A percentile compares a stretch with the other conserved stretches of the same genome.
Evolutionary conservation across 805 yeast species (phyloP).

Genomic region (Sugiyamaella chiloensis): DNA sequence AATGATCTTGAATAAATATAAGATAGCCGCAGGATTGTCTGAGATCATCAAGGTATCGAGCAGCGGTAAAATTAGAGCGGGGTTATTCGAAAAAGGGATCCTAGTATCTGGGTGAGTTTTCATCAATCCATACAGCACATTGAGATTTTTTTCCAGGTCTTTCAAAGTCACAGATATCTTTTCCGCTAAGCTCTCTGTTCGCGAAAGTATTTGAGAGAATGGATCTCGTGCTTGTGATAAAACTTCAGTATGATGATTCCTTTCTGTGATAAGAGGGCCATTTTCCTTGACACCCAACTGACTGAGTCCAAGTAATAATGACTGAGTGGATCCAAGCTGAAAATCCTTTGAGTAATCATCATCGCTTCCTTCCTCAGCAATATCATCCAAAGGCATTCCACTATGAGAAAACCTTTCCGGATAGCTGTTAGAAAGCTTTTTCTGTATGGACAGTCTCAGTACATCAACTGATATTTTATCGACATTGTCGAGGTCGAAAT

Average conservation of each 20-base stretch:
- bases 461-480: not conserved
- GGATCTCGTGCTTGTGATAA: not conserved
- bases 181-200: not conserved
- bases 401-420: slow-evolving; percentile 3
- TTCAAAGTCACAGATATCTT: not conserved
- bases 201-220: not conserved
- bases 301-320: not conserved
- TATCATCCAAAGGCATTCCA: slow-evolving; percentile 9
- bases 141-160: slow-evolving; percentile 8
- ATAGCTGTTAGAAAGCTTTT: not conserved
- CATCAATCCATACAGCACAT: slow-evolving; percentile 20
- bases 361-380: slow-evolving; percentile 17
- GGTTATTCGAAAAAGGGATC: slow-evolving; percentile 19
- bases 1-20: slow-evolving; percentile 14
- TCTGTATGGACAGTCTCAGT: not conserved
- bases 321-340: slow-evolving; percentile 3
- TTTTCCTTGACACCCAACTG: not conserved
- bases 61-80: slow-evolving; percentile 11
- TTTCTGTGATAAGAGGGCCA: not conserved
- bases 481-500: not conserved
- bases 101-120: slow-evolving; percentile 20
- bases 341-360: slow-evolving; percentile 24
- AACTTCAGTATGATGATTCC: not conserved
- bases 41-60: slow-evolving; percentile 18
- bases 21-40: slow-evolving; percentile 5